A percentile compares a stretch with the other conserved stretches of the same genome.
phyloP scores from a whole-genome alignment of 2,329 filamentous ascomycete genomes.

The Fusarium fujikuroi region DNA sequence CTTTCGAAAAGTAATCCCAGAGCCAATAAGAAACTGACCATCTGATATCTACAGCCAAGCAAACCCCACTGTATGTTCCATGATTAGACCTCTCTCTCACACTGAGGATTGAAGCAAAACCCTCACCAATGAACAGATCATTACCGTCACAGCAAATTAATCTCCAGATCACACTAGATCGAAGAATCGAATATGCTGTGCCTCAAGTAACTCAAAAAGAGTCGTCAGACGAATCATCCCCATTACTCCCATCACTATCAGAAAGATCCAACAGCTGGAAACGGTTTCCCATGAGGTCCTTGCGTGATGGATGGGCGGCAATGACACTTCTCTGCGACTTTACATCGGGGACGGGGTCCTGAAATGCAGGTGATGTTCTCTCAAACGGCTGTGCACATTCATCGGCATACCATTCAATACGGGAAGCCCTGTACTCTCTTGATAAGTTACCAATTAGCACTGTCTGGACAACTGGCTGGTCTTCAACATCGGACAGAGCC shows the following conservation, averaged over 20 bases:
- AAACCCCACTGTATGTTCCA: too few species aligned
- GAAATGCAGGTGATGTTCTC: constrained; percentile 26
- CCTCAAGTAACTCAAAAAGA: background rate
- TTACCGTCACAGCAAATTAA: background rate
- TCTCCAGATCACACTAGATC: background rate
- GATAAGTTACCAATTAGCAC: constrained; percentile 47
- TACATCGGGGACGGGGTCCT: background rate
- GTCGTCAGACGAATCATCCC: constrained; percentile 16
- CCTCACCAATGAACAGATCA: background rate
- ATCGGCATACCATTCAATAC: constrained; percentile 77
- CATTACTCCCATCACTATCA: constrained; percentile 48
- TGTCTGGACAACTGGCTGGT: background rate
- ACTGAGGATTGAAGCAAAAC: background rate
- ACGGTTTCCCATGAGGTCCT: constrained; percentile 63
- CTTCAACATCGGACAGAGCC: background rate
- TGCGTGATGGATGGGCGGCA: constrained; percentile 3
- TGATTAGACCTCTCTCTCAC: background rate
- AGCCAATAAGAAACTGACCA: background rate
- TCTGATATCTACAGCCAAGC: background rate
- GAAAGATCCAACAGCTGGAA: constrained; percentile 69
- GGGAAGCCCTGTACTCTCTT: constrained; percentile 74
- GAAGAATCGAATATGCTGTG: background rate
- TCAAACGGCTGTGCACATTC: constrained; percentile 73
- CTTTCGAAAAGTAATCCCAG: background rate
- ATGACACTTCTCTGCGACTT: background rate